A percentile compares a stretch with the other conserved stretches of the same genome.
phyloP scores from a whole-genome alignment of 495 filamentous ascomycete genomes.

The Talaromyces adpressus region DNA sequence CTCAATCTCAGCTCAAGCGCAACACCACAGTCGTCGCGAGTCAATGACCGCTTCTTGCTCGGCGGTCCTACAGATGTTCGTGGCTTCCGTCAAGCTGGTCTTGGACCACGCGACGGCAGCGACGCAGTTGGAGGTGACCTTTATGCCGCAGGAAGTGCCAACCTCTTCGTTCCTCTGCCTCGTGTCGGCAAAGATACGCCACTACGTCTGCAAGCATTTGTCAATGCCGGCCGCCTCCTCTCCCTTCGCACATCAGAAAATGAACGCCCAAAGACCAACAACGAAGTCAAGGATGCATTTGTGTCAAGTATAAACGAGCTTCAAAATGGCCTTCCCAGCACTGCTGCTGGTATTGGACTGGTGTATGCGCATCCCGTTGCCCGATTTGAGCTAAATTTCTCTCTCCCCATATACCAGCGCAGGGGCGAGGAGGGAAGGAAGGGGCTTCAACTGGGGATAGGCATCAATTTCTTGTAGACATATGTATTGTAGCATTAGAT shows the following conservation, averaged over 20 bases:
- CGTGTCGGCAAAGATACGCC: constrained; percentile 69
- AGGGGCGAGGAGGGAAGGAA: constrained; percentile 82
- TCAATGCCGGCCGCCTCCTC: constrained; percentile 83
- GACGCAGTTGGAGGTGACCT: constrained; percentile 89
- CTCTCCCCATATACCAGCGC: constrained; percentile 72
- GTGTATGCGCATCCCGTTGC: constrained; percentile 92
- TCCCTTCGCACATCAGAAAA: constrained; percentile 57
- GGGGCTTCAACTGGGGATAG: constrained; percentile 86
- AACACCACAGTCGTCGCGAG: constrained; percentile 56
- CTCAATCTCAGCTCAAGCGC: constrained; percentile 45
- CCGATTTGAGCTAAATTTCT: constrained; percentile 92
- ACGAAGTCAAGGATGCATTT: constrained; percentile 47
- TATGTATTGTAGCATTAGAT: constrained; percentile 2
- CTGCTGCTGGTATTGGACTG: constrained; percentile 80
- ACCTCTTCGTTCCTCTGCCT: constrained; percentile 77
- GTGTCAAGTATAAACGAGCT: constrained; percentile 54
- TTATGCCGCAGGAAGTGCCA: constrained; percentile 80
- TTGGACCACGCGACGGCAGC: constrained; percentile 76
- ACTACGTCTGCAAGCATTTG: constrained; percentile 80
- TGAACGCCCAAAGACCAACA: constrained; percentile 41
- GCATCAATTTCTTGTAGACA: constrained; percentile 81
- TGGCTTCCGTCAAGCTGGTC: constrained; percentile 81
- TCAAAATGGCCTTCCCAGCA: constrained; percentile 68
- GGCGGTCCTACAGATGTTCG: constrained; percentile 92
- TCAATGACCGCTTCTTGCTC: constrained; percentile 93